phyloP scores from a whole-genome alignment of 2,329 filamentous ascomycete species.

The Hypomyces rosellus region DNA sequence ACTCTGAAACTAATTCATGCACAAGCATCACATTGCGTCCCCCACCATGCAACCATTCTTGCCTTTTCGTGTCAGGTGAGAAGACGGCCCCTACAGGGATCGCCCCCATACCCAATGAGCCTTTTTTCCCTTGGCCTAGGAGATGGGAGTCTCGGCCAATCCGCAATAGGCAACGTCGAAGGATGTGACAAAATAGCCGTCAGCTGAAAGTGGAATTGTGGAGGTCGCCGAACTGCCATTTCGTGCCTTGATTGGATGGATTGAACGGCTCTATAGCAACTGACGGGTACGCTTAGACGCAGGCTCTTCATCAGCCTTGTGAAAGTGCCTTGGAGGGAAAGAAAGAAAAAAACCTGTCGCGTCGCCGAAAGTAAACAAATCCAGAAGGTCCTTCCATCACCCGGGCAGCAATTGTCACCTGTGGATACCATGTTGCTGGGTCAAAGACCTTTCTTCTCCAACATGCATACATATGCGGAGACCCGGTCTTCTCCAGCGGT shows the following conservation, averaged over 20 bases:
- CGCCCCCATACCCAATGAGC: neutral
- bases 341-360: neutral
- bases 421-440: too few species aligned
- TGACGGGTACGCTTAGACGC: slow-evolving; percentile 2
- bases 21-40: slow-evolving; percentile 21
- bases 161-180: slow-evolving; percentile 7
- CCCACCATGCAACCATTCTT: slow-evolving; percentile 19
- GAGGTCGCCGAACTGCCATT: neutral
- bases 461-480: too few species aligned
- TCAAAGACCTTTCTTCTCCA: too few species aligned
- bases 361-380: slow-evolving; percentile 2
- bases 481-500: too few species aligned
- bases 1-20: slow-evolving; percentile 23
- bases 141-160: neutral
- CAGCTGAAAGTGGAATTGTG: slow-evolving; percentile 8
- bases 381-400: neutral
- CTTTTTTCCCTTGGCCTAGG: neutral
- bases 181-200: slow-evolving; percentile 2
- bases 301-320: slow-evolving; percentile 5
- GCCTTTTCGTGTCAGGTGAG: slow-evolving; percentile 12
- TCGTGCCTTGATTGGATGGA: neutral
- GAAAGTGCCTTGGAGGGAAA: neutral
- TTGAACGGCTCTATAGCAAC: neutral
- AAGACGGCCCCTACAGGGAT: slow-evolving; percentile 11
- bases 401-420: too few species aligned